Evolutionary conservation across 2,329 filamentous ascomycete genomes (phyloP).

Genomic region (Capronia coronata): DNA sequence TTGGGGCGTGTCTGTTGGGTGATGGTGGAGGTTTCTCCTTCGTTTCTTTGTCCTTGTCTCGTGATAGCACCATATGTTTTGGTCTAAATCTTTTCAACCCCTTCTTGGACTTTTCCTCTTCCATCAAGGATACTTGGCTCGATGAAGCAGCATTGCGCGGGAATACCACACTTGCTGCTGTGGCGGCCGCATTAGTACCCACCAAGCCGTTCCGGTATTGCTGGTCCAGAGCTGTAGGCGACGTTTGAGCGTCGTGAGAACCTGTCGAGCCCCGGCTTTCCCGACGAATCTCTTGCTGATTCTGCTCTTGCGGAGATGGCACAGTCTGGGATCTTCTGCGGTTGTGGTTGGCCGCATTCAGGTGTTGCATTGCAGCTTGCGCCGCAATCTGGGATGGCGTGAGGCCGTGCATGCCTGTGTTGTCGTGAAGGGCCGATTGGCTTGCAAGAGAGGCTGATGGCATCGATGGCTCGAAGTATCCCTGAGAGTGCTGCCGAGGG

Average conservation of each 20-base stretch:
- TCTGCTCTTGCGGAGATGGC: slow-evolving; percentile 34
- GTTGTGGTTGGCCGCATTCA: slow-evolving; percentile 37
- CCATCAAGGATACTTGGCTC: slow-evolving; percentile 28
- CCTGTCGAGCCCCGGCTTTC: slow-evolving; percentile 34
- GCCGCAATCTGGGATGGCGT: slow-evolving; percentile 59
- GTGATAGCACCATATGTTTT: slow-evolving; percentile 57
- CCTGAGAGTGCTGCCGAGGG: slow-evolving; percentile 53
- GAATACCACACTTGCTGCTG: slow-evolving; percentile 57
- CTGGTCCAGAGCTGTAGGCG: slow-evolving; percentile 24
- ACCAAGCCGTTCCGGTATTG: slow-evolving; percentile 48
- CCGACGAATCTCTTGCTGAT: slow-evolving; percentile 30
- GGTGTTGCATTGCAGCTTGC: slow-evolving; percentile 58
- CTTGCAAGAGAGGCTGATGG: slow-evolving; percentile 45
- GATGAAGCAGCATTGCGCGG: slow-evolving; percentile 44
- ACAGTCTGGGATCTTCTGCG: slow-evolving; percentile 53
- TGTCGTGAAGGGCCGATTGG: slow-evolving; percentile 31
- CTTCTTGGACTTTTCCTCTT: slow-evolving; percentile 45
- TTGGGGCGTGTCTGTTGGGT: slow-evolving; percentile 51
- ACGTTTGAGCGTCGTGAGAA: slow-evolving; percentile 28
- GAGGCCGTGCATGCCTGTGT: slow-evolving; percentile 41
- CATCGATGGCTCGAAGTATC: slow-evolving; percentile 61
- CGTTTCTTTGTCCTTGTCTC: slow-evolving; percentile 47
- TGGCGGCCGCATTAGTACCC: slow-evolving; percentile 52
- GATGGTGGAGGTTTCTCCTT: slow-evolving; percentile 52
- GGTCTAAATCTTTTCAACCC: slow-evolving; percentile 65